phyloP scores from a whole-genome alignment of 2,329 filamentous ascomycete genomes.

The Colletotrichum filicis region DNA sequence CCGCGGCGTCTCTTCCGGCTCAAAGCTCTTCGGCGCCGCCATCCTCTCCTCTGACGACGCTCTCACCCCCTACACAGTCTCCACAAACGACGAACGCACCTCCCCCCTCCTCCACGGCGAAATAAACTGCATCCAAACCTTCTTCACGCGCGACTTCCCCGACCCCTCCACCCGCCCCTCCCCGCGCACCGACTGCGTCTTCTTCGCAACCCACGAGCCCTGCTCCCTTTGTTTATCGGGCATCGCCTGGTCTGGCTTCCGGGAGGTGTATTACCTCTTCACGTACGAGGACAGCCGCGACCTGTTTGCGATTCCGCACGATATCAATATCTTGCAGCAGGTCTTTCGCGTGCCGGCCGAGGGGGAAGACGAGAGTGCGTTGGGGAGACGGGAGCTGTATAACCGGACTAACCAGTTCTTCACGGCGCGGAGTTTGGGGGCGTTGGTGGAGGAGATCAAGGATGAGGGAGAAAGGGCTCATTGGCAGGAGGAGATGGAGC shows the following conservation, averaged over 20 bases:
- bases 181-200: slow-evolving; percentile 60
- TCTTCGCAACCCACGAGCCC: slow-evolving; percentile 69
- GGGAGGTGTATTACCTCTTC: slow-evolving; percentile 67
- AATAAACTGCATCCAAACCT: slow-evolving; percentile 69
- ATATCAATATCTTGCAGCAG: slow-evolving; percentile 66
- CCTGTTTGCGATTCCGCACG: slow-evolving; percentile 65
- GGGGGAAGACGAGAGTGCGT: slow-evolving; percentile 48
- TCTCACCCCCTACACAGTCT: slow-evolving; percentile 57
- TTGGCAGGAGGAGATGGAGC: slow-evolving; percentile 53
- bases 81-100: slow-evolving; percentile 65
- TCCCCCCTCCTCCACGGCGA: slow-evolving; percentile 69
- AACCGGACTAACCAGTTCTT: slow-evolving; percentile 69
- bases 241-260: slow-evolving; percentile 68
- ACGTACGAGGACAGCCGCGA: slow-evolving; percentile 69
- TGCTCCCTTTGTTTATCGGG: slow-evolving; percentile 68
- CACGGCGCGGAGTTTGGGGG: slow-evolving; percentile 52
- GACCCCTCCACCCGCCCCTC: slow-evolving; percentile 49
- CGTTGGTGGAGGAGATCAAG: slow-evolving; percentile 51
- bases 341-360: slow-evolving; percentile 62
- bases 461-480: slow-evolving; percentile 45
- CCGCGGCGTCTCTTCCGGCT: slow-evolving; percentile 60
- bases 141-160: slow-evolving; percentile 56
- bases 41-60: slow-evolving; percentile 52
- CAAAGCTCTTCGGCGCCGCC: slow-evolving; percentile 67
- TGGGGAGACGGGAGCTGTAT: slow-evolving; percentile 57